phyloP scores from a whole-genome alignment of 305 asterid species.

The Fraxinus greggii region DNA sequence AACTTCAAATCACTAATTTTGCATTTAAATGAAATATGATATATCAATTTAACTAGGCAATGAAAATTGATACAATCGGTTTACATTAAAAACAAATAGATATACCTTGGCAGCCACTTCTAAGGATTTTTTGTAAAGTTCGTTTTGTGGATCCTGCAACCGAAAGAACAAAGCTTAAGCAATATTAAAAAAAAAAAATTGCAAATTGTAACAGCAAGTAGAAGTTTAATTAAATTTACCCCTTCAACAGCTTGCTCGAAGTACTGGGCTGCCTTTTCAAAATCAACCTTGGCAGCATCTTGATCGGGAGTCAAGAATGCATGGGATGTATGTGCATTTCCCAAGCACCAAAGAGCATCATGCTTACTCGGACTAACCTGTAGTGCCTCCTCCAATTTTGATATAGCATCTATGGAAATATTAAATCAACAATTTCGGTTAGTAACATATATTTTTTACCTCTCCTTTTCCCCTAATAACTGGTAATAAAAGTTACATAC shows the following conservation, averaged over 20 bases:
- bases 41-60: not conserved
- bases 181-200: not conserved
- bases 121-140: slow-evolving; percentile 15
- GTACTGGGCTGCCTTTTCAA: slow-evolving; percentile 15
- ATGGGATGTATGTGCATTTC: slow-evolving; percentile 22
- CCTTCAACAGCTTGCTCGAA: slow-evolving; percentile 9
- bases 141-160: slow-evolving; percentile 20
- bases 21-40: not conserved
- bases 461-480: not conserved
- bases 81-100: not conserved
- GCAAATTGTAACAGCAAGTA: not conserved
- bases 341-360: slow-evolving; percentile 21
- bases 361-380: slow-evolving; percentile 6
- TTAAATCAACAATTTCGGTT: not conserved
- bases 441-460: not conserved
- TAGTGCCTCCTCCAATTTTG: slow-evolving; percentile 22
- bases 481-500: not conserved
- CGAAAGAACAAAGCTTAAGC: not conserved
- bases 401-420: slow-evolving; percentile 10
- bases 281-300: not conserved
- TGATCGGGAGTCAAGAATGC: slow-evolving; percentile 18
- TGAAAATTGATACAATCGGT: not conserved
- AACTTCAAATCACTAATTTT: not conserved
- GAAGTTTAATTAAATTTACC: slow-evolving; percentile 3
- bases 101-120: slow-evolving; percentile 16